phyloP scores from a whole-genome alignment of 73 alveolate genomes.

The Tetrahymena thermophila region DNA sequence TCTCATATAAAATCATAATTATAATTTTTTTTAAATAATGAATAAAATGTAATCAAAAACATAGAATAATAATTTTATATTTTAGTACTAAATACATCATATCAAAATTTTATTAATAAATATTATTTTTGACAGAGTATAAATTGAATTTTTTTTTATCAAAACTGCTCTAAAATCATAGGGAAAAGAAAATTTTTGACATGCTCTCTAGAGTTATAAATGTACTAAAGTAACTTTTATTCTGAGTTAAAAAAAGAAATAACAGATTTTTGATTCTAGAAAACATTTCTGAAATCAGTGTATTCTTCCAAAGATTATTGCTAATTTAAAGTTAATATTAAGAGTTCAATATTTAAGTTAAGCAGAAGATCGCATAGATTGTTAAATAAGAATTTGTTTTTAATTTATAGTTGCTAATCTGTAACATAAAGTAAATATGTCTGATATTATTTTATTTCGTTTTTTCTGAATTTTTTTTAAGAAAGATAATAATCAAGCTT shows the following conservation, averaged over 20 bases:
- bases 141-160: neutral
- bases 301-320: neutral
- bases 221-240: neutral
- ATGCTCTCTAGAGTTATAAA: neutral
- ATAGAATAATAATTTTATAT: too few relatives aligned
- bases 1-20: too few relatives aligned
- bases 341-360: neutral
- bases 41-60: too few relatives aligned
- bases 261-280: neutral
- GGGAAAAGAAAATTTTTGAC: neutral
- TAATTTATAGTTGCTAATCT: neutral
- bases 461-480: neutral
- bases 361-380: neutral
- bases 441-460: neutral
- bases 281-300: neutral
- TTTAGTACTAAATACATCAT: too few relatives aligned
- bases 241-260: neutral
- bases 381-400: neutral
- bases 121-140: neutral
- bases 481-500: neutral
- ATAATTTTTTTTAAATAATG: too few relatives aligned
- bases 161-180: neutral
- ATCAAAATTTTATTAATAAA: too few relatives aligned
- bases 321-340: neutral
- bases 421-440: neutral